Evolutionary conservation across 2,329 filamentous ascomycete genomes (phyloP).

Genomic region (Ascochyta koolunga): DNA sequence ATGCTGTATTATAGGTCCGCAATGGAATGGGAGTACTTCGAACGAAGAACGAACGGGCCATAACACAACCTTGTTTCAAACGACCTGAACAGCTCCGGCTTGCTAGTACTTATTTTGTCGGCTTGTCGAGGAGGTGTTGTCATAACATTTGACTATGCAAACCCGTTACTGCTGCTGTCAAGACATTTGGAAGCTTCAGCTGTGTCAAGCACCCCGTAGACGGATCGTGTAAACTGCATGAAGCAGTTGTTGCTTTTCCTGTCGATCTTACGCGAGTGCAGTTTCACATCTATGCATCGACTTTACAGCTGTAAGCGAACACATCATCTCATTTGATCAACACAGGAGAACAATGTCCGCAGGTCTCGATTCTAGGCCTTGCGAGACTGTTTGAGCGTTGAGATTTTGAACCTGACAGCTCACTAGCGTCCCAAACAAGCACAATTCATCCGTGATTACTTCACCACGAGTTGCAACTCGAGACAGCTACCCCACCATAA

Average conservation of each 20-base stretch:
- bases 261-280: not conserved
- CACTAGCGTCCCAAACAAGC: not conserved
- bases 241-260: not conserved
- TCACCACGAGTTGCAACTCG: conserved; percentile 1
- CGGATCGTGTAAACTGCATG: not conserved
- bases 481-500: conserved; percentile 7
- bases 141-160: not conserved
- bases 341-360: not conserved
- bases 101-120: not conserved
- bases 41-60: not conserved
- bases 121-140: not conserved
- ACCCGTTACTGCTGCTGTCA: not conserved
- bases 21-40: conserved; percentile 31
- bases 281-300: not conserved
- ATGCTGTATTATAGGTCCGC: conserved; percentile 45
- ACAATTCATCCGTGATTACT: conserved; percentile 1
- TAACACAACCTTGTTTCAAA: not conserved
- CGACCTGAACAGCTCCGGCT: not conserved
- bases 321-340: not conserved
- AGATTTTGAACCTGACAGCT: not conserved
- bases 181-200: not conserved
- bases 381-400: not conserved
- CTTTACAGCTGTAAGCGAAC: not conserved
- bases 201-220: not conserved
- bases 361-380: not conserved